Base-by-base conservation (phyloP, 73 alveolate species). In the Tetrahymena thermophila region DNA sequence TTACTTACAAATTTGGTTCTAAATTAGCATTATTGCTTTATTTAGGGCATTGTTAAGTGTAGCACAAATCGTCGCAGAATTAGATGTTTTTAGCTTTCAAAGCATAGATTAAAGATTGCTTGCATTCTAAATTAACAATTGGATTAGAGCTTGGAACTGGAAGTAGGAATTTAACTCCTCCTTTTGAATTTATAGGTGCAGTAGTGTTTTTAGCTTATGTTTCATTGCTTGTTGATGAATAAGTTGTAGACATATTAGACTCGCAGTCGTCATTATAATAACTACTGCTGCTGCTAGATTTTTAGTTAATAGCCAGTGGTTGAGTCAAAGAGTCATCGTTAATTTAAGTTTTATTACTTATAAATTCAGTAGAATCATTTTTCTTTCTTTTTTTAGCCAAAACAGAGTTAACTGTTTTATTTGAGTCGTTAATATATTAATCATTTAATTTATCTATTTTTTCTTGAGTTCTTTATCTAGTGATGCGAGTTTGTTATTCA, bases 21-120 rank as follows among this genome's bases (percentile, higher is more conserved):
- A 96, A 94, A 37, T 96, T 94, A 14, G 98, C 97, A 95, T 97
- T 96, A 96, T 98, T 98, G 97, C 96, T 96, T 97, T 85, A 94
- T 84, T 95, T 95, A 37, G 97, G 96, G 71, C 95, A 98, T 35
- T 93, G 44, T 85, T 97, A 96, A 40, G 96, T 93, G 93, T 96
- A 98, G 35, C 95, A 97, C 55, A 98, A 96, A 95, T 98, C 97
- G 95, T 98, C 99, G 84, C 94, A 94, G 85, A 98, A 98, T 84
- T 85, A 84, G 43, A 97, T 97, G 17, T 97, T 97, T 94, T 98
- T 97, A 83, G 96, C 96, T 94, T 94, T 96, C 43, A 98, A 95
- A 13, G 97, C 99, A 55, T 98, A 95, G 56, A 95, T 94, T 71
- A 97, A 56, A 35, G 98, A 97, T 93, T 97, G 94, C 94, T 94